Percentiles rank a stretch among this genome's conserved stretches.
Evolutionary conservation across 129 eudicot species (phyloP).

Genomic region (Chrysanthemum makinoi): DNA sequence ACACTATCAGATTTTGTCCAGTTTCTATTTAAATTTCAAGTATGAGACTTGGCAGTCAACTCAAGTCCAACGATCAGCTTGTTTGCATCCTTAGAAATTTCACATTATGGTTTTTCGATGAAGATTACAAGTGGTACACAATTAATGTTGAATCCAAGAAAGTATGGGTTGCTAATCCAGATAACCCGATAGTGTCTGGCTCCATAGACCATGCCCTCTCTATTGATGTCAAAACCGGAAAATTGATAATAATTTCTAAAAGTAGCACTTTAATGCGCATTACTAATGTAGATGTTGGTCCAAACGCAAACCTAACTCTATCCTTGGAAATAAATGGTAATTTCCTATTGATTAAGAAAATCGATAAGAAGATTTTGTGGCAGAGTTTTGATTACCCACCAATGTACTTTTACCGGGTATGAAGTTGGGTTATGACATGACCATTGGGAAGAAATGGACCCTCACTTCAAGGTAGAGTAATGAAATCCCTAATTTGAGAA

Average conservation of each 20-base stretch:
- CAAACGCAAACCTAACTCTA: conserved; percentile 24
- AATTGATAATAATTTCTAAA: conserved; percentile 13
- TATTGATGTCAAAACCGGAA: conserved; percentile 26
- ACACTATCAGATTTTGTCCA: conserved; percentile 26
- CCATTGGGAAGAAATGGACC: conserved; percentile 17
- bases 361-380: conserved; percentile 29
- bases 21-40: conserved; percentile 6
- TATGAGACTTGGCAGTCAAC: conserved; percentile 17
- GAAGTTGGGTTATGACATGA: conserved; percentile 31
- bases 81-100: conserved; percentile 23
- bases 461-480: conserved; percentile 27
- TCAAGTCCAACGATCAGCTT: conserved; percentile 3
- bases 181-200: conserved; percentile 6
- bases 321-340: conserved; percentile 30
- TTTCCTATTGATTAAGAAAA: conserved; percentile 19
- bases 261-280: conserved; percentile 13
- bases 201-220: conserved; percentile 9
- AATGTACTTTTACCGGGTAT: conserved; percentile 36
- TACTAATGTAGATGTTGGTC: conserved; percentile 11
- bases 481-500: not conserved
- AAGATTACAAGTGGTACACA: conserved; percentile 30
- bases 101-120: conserved; percentile 32
- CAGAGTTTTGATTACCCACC: conserved; percentile 41
- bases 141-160: not conserved
- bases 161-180: conserved; percentile 47